These are phyloP conservation scores for Carex parvula DNA, from an alignment of 176 grass and related monocot genomes.

Conservation along the genomic window DNA sequence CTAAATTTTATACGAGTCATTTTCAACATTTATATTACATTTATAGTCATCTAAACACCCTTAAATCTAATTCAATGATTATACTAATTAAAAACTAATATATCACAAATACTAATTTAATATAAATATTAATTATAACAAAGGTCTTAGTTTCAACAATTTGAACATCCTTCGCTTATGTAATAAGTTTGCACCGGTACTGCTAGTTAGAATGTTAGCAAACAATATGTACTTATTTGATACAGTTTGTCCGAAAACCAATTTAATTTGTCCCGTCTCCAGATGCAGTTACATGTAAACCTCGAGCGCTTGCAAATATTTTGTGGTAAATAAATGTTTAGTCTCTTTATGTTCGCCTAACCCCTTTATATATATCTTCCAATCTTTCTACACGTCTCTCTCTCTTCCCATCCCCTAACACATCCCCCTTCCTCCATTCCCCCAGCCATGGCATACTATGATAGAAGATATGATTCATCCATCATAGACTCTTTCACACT, in stretches of 20 bases:
- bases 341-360: background rate
- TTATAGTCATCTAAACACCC: too few species aligned
- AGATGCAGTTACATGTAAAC: background rate
- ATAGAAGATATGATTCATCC: slow-evolving; percentile 40
- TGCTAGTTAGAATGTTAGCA: background rate
- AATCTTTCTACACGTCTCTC: slow-evolving; percentile 3
- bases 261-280: background rate
- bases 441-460: slow-evolving; percentile 54
- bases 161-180: background rate
- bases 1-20: too few species aligned
- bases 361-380: slow-evolving; percentile 15
- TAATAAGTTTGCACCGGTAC: background rate
- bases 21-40: too few species aligned
- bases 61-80: too few species aligned
- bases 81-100: too few species aligned
- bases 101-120: too few species aligned
- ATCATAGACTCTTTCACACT: slow-evolving; percentile 75
- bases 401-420: background rate
- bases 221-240: background rate
- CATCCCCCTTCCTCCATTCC: background rate
- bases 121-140: too few species aligned
- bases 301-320: background rate
- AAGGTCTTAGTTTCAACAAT: background rate
- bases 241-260: background rate
- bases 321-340: background rate